Evolutionary conservation across 371 early-diverging fungal species (phyloP).

Genomic region (Mucor circinelloides): DNA sequence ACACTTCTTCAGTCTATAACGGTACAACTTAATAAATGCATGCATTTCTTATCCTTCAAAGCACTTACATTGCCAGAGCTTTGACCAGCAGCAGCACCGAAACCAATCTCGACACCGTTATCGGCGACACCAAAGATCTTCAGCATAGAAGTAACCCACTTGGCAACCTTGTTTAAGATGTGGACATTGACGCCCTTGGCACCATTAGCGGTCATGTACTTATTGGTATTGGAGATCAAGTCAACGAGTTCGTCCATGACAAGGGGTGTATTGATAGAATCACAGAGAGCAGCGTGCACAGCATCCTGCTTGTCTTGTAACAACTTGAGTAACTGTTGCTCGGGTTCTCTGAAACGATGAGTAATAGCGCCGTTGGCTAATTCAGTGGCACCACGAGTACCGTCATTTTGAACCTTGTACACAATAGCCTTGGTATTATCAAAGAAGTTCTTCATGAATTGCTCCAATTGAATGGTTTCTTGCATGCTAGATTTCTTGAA

Average conservation of each 20-base stretch:
- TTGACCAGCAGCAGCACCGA: constrained; percentile 37
- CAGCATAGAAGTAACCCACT: constrained; percentile 79
- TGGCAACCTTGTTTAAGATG: constrained; percentile 77
- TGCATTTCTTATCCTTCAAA: neutral
- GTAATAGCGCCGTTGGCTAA: constrained; percentile 38
- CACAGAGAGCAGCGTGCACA: constrained; percentile 90
- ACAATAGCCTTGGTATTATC: constrained; percentile 77
- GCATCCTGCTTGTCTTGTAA: constrained; percentile 63
- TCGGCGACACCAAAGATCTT: constrained; percentile 75
- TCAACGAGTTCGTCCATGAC: constrained; percentile 84
- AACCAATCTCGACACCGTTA: constrained; percentile 62
- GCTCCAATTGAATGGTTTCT: constrained; percentile 86
- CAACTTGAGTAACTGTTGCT: constrained; percentile 59
- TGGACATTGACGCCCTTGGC: constrained; percentile 56
- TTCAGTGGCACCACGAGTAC: constrained; percentile 44
- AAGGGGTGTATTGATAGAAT: constrained; percentile 91
- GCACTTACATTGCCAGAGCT: constrained; percentile 38
- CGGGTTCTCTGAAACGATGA: constrained; percentile 74
- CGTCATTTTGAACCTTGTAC: constrained; percentile 58
- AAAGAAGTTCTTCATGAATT: constrained; percentile 86
- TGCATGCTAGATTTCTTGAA: constrained; percentile 84
- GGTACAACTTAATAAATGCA: neutral
- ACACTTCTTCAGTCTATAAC: constrained; percentile 60
- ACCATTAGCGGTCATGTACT: constrained; percentile 65
- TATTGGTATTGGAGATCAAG: constrained; percentile 81